phyloP scores from a whole-genome alignment of 202 grass and related monocot species.

The Panicum virgatum region DNA sequence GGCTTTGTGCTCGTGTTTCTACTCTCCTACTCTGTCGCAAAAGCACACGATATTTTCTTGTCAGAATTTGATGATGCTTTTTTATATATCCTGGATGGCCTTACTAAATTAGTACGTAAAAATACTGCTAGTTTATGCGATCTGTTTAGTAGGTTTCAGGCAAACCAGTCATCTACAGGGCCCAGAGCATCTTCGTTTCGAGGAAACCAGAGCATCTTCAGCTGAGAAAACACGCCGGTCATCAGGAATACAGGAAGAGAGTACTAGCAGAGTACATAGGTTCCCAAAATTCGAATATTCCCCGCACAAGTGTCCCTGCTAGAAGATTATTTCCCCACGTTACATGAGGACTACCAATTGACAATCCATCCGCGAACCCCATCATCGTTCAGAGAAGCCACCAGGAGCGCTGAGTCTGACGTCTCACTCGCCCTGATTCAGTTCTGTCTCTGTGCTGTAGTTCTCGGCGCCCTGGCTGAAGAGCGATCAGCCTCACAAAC shows the following conservation, averaged over 20 bases:
- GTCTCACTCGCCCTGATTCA: neutral
- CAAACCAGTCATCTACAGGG: neutral
- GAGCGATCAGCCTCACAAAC: neutral
- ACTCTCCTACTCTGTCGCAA: neutral
- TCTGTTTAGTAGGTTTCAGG: constrained; percentile 5
- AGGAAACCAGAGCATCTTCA: neutral
- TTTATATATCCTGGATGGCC: neutral
- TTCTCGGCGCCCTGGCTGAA: neutral
- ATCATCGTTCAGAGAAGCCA: neutral
- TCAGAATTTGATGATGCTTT: neutral
- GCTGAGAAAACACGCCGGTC: neutral
- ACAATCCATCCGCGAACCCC: neutral
- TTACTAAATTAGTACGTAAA: neutral
- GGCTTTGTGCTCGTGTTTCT: neutral
- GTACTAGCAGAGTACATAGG: neutral
- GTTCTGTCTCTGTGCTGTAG: constrained; percentile 11
- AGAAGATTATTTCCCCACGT: neutral
- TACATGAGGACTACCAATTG: neutral
- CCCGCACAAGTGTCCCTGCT: neutral
- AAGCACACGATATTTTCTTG: no score
- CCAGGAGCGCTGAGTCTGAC: neutral
- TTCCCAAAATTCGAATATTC: neutral
- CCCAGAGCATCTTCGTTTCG: neutral
- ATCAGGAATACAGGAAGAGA: neutral
- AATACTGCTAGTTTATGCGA: neutral